Base-by-base conservation (phyloP, 495 filamentous ascomycete genomes). In the Lasiosphaeria ovina region DNA sequence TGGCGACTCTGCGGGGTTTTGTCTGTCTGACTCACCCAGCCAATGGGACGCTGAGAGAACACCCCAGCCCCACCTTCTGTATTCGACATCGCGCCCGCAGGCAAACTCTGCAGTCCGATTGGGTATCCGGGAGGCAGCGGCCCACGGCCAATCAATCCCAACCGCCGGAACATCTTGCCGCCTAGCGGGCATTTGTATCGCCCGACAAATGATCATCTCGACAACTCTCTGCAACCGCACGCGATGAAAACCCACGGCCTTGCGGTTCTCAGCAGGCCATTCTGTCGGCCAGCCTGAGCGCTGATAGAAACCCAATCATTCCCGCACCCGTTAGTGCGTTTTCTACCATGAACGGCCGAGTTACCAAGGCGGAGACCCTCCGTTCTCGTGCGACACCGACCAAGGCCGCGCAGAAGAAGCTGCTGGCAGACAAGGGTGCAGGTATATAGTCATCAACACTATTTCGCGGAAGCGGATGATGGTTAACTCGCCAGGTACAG, bases 401-500 rank as follows among this genome's bases (percentile, higher is more conserved):
- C 55, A 59, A 59, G 61, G 55, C 57, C 38, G 33, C 49, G 55
- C 61, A 60, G 40, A 45, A 60, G 35, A 59, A 44, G 9, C 51
- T 60, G 51, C 58, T 60, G n/a, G 58, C 58, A 61, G 36, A 48
- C 45, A 56, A 59, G 35, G 49, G 31, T 42, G 11, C 50, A 61
- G 62, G 62, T 62, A 57, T 45, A 50, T 33, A 40, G 36, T 40
- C 59, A 16, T 32, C 42, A 53, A 32, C 45, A 24, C 6, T 63
- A n/a, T 64, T 49, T 57, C 59, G 35, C 32, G 54, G 35, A 33
- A 54, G 16, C 35, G 40, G 58, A 56, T 32, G 54, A 50, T 44
- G 35, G 52, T 62, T 61, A 56, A 62, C 62, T 48, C 55, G 34
- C 34, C 55, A 62, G 56, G 34, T 62, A 62, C 54, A 59, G 60